Evolutionary conservation across 208 protist species (phyloP).

Genomic region (Trypanosoma conorhini): DNA sequence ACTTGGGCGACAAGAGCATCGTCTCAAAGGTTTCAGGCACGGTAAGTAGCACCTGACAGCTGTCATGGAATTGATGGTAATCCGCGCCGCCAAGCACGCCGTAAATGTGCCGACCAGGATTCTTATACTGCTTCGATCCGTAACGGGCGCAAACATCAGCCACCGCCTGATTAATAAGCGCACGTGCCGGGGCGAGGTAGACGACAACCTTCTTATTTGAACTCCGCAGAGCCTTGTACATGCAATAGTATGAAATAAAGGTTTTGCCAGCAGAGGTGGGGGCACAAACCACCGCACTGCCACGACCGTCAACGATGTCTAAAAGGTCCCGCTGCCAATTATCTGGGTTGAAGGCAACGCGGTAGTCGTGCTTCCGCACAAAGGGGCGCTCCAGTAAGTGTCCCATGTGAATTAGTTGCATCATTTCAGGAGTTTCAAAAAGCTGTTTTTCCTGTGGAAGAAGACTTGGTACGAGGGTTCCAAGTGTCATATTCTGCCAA

Average conservation of each 20-base stretch:
- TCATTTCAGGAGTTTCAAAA: constrained; percentile 64
- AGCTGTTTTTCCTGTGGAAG: constrained; percentile 49
- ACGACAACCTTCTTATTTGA: constrained; percentile 91
- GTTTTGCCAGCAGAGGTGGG: constrained; percentile 97
- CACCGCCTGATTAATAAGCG: constrained; percentile 95
- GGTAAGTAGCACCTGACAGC: constrained; percentile 94
- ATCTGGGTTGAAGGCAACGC: constrained; percentile 95
- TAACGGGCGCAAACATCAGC: constrained; percentile 94
- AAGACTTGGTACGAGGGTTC: constrained; percentile 39
- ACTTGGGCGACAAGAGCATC: constrained; percentile 87
- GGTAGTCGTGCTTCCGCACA: constrained; percentile 72
- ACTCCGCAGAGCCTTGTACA: constrained; percentile 90
- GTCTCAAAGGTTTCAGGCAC: constrained; percentile 93
- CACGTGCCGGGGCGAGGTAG: constrained; percentile 92
- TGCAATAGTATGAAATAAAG: constrained; percentile 97
- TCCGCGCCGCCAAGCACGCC: constrained; percentile 85
- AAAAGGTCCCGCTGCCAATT: constrained; percentile 95
- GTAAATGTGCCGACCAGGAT: constrained; percentile 72
- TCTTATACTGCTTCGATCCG: constrained; percentile 86
- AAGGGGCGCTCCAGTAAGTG: constrained; percentile 87
- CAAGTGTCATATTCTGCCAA: constrained; percentile 59
- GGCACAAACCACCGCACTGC: constrained; percentile 93
- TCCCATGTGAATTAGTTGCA: constrained; percentile 91
- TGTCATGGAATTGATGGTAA: constrained; percentile 86
- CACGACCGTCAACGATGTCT: constrained; percentile 92